Evolutionary conservation across 371 early-diverging fungal species (phyloP), one percentile per base, ranked within the genome.

Genomic region (Mucor velutinosus): DNA sequence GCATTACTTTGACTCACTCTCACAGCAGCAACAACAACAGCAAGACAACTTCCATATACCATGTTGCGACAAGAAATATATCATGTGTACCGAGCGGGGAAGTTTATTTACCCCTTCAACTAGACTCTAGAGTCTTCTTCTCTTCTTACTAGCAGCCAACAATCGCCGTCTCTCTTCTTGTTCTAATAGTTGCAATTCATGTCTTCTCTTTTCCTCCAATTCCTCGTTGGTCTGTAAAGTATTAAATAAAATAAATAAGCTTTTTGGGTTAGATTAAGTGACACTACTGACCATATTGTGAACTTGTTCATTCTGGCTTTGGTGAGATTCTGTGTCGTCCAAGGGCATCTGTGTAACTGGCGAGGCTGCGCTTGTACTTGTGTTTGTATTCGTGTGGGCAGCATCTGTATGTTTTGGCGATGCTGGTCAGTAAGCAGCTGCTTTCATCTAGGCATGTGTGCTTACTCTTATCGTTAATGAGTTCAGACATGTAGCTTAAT

Each of bases 31-130:
- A 15, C 53, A 53, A 0, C 51, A 51, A 23, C n/a, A 49, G 14
- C 29, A 55, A 56, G 32, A 47, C 29, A 45, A 61, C 19, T 47
- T 49, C 3, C 21, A 45, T 30, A 29, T 61, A 19, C 32, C 62
- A 17, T 47, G 33, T 6, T 39, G 14, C 19, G 33, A 37, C 33
- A 19, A 30, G 27, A 51, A 23, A 33, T 23, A 15, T 32, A 32
- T 35, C 35, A 51, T 62, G 33, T 62, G 32, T 17, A 47, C 32
- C n/a, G 62, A n/a, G 32, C 10, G 3, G 19, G 33, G 33, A 57
- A 57, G 57, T 45, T 35, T 58, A 65, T 65, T 60, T 41, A 65
- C 65, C 32, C 65, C 65, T 19, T 65, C 65, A 1, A 32, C 41
- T 7, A 35, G 37, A n/a, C 25, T 59, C 25, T 49, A 58, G 19